phyloP scores from a whole-genome alignment of 495 filamentous ascomycete species.

The Neurospora sp. region DNA sequence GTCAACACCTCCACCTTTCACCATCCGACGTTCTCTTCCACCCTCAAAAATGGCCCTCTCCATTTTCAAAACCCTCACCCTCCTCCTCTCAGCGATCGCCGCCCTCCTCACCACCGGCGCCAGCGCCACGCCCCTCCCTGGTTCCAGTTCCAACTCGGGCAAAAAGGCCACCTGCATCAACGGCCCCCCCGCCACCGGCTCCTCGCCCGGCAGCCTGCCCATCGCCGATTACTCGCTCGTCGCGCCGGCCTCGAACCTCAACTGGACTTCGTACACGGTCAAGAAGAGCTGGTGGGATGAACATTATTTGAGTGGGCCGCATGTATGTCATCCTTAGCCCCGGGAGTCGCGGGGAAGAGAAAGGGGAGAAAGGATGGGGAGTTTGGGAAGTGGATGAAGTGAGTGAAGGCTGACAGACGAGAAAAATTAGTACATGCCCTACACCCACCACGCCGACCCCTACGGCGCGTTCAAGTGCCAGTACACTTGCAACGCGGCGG shows the following conservation, averaged over 20 bases:
- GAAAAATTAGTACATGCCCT: conserved; percentile 9
- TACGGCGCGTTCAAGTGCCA: conserved; percentile 27
- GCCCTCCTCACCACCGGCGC: background rate
- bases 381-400: too few relatives aligned
- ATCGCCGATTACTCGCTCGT: conserved; percentile 17
- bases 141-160: background rate
- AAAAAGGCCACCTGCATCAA: conserved; percentile 6
- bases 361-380: background rate
- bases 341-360: background rate
- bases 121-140: background rate
- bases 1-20: background rate
- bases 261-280: conserved; percentile 12
- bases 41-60: background rate
- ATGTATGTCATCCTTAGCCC: background rate
- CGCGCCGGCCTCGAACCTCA: background rate
- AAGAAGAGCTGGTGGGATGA: conserved; percentile 8
- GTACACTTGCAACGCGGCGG: conserved; percentile 23
- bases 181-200: conserved; percentile 10
- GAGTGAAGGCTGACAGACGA: too few relatives aligned
- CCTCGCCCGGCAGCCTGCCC: conserved; percentile 1
- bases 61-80: background rate
- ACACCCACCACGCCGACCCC: conserved; percentile 6
- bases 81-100: background rate
- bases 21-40: background rate
- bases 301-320: conserved; percentile 19